A percentile compares a stretch with the other conserved stretches of the same genome.
phyloP scores from a whole-genome alignment of 148 eudicot species.

The Diospyros lotus region DNA sequence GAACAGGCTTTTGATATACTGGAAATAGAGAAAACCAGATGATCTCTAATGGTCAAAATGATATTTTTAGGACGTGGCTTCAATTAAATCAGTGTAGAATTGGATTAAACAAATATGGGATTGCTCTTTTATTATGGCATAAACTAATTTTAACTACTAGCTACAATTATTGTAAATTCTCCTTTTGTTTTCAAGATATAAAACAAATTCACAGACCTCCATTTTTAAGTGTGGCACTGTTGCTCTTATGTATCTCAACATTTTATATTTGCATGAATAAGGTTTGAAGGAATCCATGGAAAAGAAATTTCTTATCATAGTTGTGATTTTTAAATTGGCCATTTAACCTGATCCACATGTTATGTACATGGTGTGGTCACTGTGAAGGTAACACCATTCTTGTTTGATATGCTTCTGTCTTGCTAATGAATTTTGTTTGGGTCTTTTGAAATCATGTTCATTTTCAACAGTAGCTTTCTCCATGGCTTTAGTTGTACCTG shows the following conservation, averaged over 20 bases:
- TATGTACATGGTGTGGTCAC: neutral
- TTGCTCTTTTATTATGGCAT: neutral
- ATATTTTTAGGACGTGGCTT: too few species aligned
- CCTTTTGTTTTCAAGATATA: neutral
- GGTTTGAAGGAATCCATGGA: neutral
- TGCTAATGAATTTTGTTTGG: too few species aligned
- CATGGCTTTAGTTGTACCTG: neutral
- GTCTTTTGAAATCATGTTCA: too few species aligned
- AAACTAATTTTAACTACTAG: neutral
- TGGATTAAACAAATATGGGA: neutral
- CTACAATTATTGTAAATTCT: neutral
- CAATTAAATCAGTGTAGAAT: too few species aligned
- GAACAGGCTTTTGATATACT: too few species aligned
- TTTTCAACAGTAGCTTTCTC: neutral
- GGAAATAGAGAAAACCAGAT: too few species aligned
- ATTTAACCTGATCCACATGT: neutral
- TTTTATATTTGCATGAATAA: too few species aligned
- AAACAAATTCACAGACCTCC: neutral
- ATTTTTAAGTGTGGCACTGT: neutral
- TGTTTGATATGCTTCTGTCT: neutral
- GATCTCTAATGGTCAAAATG: too few species aligned
- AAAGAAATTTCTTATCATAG: neutral
- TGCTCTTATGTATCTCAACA: neutral
- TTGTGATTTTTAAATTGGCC: neutral
- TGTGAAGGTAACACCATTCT: constrained; percentile 1